Conservation (phyloP, 345 rosid species). For the Acer saccharum region DNA sequence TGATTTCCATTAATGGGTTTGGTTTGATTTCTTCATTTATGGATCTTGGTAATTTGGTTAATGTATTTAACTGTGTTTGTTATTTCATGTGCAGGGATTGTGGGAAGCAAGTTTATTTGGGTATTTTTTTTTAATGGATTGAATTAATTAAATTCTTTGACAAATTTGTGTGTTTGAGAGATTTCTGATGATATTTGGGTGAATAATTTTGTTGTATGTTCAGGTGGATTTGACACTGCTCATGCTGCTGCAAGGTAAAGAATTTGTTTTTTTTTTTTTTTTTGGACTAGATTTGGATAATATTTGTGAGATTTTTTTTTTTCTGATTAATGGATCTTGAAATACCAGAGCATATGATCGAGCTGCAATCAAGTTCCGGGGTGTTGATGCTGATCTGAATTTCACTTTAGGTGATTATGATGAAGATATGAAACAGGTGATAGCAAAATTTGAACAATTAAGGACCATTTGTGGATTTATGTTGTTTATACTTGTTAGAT, state of each 20-base stretch:
- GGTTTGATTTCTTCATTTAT: no score
- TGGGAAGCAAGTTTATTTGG: slow-evolving; percentile 75
- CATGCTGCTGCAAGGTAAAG: slow-evolving; percentile 89
- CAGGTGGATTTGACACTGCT: slow-evolving; percentile 98
- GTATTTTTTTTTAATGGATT: slow-evolving; percentile 21
- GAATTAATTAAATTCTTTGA: no score
- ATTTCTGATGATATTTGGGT: not conserved
- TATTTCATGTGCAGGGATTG: slow-evolving; percentile 58
- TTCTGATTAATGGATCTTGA: slow-evolving; percentile 15
- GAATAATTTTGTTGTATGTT: not conserved
- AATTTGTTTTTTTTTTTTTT: not conserved
- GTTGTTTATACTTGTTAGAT: not conserved
- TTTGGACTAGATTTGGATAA: not conserved
- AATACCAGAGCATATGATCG: slow-evolving; percentile 61
- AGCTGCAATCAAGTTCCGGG: slow-evolving; percentile 80
- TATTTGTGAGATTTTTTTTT: slow-evolving; percentile 3
- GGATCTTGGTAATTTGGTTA: no score
- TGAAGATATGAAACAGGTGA: slow-evolving; percentile 63
- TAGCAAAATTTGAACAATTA: not conserved
- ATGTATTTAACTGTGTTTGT: not conserved
- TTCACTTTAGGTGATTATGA: slow-evolving; percentile 54
- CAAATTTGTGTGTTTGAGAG: no score
- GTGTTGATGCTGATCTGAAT: slow-evolving; percentile 69
- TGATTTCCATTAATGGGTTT: not conserved
- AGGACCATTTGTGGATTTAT: not conserved